Evolutionary conservation across 2,329 filamentous ascomycete species (phyloP).

Genomic region (Trichoderma sp.): DNA sequence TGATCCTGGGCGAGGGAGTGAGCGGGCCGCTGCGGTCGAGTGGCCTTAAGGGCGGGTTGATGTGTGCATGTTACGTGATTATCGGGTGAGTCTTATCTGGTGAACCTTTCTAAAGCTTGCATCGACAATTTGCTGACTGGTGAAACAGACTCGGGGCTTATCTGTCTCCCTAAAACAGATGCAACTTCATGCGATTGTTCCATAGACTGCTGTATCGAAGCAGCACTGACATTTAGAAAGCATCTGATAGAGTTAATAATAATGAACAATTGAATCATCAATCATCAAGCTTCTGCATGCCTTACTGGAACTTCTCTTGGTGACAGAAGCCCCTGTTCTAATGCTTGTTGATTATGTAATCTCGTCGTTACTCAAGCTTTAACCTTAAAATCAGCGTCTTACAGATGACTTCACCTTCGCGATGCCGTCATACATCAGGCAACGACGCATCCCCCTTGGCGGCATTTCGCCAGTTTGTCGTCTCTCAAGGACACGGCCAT

Average conservation of each 20-base stretch:
- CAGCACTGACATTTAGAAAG: background rate
- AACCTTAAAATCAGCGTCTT: background rate
- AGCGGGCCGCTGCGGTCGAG: slow-evolving; percentile 61
- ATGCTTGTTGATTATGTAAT: slow-evolving; percentile 11
- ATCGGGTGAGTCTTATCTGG: slow-evolving; percentile 43
- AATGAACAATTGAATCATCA: slow-evolving; percentile 11
- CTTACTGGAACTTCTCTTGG: background rate
- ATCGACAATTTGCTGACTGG: background rate
- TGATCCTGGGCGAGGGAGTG: slow-evolving; percentile 70
- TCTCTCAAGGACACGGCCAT: slow-evolving; percentile 30
- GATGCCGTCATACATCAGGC: background rate
- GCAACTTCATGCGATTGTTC: background rate
- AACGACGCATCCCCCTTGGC: background rate
- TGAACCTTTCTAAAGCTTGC: background rate
- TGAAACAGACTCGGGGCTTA: slow-evolving; percentile 20
- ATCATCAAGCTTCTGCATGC: background rate
- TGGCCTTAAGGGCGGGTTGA: slow-evolving; percentile 56
- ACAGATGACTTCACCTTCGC: background rate
- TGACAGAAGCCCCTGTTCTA: background rate
- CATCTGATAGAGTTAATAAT: slow-evolving; percentile 8
- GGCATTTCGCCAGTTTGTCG: background rate
- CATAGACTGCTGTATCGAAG: slow-evolving; percentile 5
- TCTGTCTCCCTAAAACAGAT: slow-evolving; percentile 22
- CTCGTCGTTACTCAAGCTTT: background rate
- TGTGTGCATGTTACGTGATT: slow-evolving; percentile 58